These are phyloP conservation scores for Jasminum sambac DNA, from an alignment of 257 asterid species.

Conservation along the genomic window DNA sequence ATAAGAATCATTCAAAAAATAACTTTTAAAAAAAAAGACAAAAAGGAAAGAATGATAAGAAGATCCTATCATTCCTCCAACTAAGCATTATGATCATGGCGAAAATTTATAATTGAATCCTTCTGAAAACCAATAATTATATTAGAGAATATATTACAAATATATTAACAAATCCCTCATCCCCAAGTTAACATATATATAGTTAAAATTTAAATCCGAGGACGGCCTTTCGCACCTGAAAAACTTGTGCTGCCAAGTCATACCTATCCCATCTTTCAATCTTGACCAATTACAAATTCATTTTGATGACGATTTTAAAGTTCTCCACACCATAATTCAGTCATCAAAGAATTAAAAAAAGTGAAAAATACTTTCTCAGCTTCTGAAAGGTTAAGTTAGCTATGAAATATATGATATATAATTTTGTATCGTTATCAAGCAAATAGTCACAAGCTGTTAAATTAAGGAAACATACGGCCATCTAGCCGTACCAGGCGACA, in stretches of 20 bases:
- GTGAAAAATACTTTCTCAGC: neutral
- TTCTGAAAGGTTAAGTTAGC: neutral
- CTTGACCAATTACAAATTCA: neutral
- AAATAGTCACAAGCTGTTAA: neutral
- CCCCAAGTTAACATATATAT: too few species aligned
- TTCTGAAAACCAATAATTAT: neutral
- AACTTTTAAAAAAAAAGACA: too few species aligned
- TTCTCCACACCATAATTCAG: neutral
- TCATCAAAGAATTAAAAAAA: neutral
- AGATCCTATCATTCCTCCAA: neutral
- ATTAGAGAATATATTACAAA: too few species aligned
- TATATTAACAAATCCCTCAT: too few species aligned
- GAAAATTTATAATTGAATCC: neutral
- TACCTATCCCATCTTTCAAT: neutral
- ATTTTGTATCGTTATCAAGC: neutral
- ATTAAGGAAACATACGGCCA: neutral
- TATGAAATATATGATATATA: neutral
- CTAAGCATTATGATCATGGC: neutral
- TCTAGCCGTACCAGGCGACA: neutral
- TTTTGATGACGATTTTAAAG: neutral
- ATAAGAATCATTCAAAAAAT: neutral
- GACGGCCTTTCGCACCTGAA: too few species aligned
- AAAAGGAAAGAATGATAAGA: conserved; percentile 7
- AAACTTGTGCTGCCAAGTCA: too few species aligned
- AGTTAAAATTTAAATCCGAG: too few species aligned